A percentile compares a stretch with the other conserved stretches of the same genome.
Evolutionary conservation across 441 rosid species (phyloP).

Genomic region (Adansonia grandidieri): DNA sequence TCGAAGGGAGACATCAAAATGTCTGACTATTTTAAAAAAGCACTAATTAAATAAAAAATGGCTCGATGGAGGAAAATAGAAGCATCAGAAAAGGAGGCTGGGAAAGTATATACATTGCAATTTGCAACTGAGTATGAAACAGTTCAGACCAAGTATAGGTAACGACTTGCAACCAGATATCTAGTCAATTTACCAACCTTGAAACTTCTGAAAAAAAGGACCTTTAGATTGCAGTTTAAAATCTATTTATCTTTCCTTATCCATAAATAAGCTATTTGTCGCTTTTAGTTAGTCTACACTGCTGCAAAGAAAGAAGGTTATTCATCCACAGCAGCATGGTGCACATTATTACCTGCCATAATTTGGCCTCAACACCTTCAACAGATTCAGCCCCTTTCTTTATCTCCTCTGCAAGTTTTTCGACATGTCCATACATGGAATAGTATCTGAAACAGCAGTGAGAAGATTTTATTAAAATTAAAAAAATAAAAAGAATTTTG

Average conservation of each 20-base stretch:
- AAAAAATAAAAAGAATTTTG: neutral
- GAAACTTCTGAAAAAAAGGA: neutral
- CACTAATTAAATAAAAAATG: neutral
- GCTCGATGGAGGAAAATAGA: neutral
- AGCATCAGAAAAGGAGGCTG: constrained; percentile 4
- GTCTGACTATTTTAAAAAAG: neutral
- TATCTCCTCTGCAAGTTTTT: constrained; percentile 83
- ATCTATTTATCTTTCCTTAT: neutral
- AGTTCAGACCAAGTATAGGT: constrained; percentile 2
- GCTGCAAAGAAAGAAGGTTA: neutral
- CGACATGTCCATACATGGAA: constrained; percentile 97
- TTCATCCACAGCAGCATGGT: constrained; percentile 21
- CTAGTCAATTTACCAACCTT: neutral
- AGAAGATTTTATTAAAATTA: constrained; percentile 17
- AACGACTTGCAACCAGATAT: neutral
- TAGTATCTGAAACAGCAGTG: constrained; percentile 63
- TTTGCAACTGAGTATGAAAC: neutral
- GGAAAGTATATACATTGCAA: neutral
- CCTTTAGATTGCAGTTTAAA: neutral
- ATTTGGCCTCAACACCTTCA: constrained; percentile 90
- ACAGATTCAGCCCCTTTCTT: constrained; percentile 93
- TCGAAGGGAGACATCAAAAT: constrained; percentile 4
- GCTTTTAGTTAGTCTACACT: constrained; percentile 3
- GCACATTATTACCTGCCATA: constrained; percentile 79
- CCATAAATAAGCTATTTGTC: neutral